Evolutionary conservation across 83 land plant species (phyloP).

Genomic region (Thuja plicata): DNA sequence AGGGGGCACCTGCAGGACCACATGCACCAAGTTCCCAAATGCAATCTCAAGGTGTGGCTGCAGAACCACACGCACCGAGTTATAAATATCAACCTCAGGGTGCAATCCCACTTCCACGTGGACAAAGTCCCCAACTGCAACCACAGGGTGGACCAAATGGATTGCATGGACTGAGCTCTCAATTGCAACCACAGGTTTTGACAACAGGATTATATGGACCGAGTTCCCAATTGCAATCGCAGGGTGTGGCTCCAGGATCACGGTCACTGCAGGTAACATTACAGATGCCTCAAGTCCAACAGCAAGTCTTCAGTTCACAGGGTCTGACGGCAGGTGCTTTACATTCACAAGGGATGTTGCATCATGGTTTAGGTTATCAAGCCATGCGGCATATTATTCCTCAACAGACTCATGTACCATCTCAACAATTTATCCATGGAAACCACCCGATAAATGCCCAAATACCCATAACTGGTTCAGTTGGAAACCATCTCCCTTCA

Average conservation of each 20-base stretch:
- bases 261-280: constrained; percentile 44
- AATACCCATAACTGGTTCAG: constrained; percentile 34
- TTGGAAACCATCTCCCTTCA: constrained; percentile 16
- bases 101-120: constrained; percentile 19
- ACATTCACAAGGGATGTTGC: constrained; percentile 70
- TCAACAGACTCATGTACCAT: constrained; percentile 24
- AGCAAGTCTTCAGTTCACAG: constrained; percentile 52
- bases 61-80: background rate
- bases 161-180: constrained; percentile 52
- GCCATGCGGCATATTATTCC: constrained; percentile 44
- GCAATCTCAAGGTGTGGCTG: background rate
- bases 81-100: background rate
- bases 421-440: background rate
- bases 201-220: constrained; percentile 41
- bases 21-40: constrained; percentile 20
- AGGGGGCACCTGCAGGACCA: constrained; percentile 28
- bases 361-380: constrained; percentile 42
- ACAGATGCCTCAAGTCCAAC: constrained; percentile 49
- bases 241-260: constrained; percentile 33
- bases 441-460: constrained; percentile 25
- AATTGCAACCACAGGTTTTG: constrained; percentile 41
- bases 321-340: constrained; percentile 45
- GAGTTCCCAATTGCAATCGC: constrained; percentile 48
- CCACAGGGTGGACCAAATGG: constrained; percentile 23
- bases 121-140: constrained; percentile 45